These are phyloP conservation scores for Austropuccinia psidii DNA, from an alignment of 1,284 basidiomycete genomes.

Conservation along the genomic window DNA sequence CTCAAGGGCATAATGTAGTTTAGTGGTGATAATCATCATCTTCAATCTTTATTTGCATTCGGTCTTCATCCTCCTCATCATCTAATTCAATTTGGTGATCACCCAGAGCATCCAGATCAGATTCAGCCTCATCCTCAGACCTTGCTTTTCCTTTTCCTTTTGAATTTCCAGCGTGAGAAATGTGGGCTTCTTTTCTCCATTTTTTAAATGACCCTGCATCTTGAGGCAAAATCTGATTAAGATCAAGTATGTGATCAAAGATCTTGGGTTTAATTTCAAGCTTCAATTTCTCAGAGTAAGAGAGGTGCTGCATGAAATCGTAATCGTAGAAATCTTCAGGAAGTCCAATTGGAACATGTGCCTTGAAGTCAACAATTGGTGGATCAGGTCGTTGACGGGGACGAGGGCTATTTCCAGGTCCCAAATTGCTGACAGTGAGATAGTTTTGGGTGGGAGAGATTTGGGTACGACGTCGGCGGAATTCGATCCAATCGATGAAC, in stretches of 20 bases:
- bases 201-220: neutral
- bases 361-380: neutral
- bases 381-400: slow-evolving; percentile 1
- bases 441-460: neutral
- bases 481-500: slow-evolving; percentile 29
- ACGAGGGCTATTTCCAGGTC: neutral
- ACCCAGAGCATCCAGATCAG: neutral
- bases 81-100: no score
- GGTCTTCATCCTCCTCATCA: neutral
- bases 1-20: no score
- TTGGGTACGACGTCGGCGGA: neutral
- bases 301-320: neutral
- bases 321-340: slow-evolving; percentile 5
- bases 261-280: neutral
- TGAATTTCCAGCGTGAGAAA: neutral
- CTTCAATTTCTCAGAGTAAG: neutral
- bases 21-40: no score
- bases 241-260: neutral
- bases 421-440: no score
- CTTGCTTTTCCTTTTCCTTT: neutral
- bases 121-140: neutral
- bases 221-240: neutral
- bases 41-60: neutral
- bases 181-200: neutral
- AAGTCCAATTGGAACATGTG: slow-evolving; percentile 23